Conservation (phyloP, 345 rosid genomes). For the Bretschneidera sinensis region DNA sequence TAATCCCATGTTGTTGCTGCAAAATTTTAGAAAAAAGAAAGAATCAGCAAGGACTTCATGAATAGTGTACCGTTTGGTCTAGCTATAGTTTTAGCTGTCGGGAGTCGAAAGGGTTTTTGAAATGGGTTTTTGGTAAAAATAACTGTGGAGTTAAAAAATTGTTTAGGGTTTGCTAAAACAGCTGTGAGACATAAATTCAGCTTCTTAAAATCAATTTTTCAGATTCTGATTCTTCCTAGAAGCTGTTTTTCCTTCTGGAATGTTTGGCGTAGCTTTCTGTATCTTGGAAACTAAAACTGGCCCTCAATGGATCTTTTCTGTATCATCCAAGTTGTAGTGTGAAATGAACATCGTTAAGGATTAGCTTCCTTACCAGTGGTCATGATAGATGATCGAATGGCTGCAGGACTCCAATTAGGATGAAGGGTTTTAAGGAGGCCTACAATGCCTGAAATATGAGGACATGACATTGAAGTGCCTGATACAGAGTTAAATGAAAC, state of each 20-base stretch:
- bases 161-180: no score
- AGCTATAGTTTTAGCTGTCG: not conserved
- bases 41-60: no score
- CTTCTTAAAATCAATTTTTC: no score
- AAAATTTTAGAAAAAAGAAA: not conserved
- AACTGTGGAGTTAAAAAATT: no score
- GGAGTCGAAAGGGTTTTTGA: not conserved
- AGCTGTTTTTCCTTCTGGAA: no score
- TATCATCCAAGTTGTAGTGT: no score
- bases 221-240: no score
- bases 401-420: conserved; percentile 82
- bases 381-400: conserved; percentile 77
- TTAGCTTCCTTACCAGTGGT: conserved; percentile 44
- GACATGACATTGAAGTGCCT: conserved; percentile 92
- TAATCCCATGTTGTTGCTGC: conserved; percentile 61
- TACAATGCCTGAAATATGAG: conserved; percentile 72
- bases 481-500: conserved; percentile 45
- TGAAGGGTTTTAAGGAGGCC: conserved; percentile 71
- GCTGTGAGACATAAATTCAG: no score
- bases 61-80: no score
- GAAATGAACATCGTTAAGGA: no score
- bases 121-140: not conserved
- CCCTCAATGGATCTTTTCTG: no score
- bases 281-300: not conserved
- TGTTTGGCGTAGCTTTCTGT: no score